A percentile compares a stretch with the other conserved stretches of the same genome.
These are phyloP conservation scores for Basidiobolus heterosporus DNA, from an alignment of 371 early-diverging fungal species.

Conservation along the genomic window DNA sequence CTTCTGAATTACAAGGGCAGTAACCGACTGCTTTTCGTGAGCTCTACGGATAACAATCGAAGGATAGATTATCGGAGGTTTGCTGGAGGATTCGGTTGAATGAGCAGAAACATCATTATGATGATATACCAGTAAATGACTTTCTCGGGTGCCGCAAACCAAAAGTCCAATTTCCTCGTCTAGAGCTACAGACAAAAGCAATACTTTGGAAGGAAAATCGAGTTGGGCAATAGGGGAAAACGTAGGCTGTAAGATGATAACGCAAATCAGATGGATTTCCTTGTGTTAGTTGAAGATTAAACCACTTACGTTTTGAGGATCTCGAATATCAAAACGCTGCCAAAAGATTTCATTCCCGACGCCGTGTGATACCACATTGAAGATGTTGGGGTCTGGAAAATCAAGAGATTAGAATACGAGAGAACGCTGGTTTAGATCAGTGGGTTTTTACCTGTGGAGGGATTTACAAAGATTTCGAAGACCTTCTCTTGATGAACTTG, in stretches of 20 bases:
- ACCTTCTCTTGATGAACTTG: no score
- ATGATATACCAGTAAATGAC: slow-evolving; percentile 32
- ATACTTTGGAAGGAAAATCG: slow-evolving; percentile 24
- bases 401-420: background rate
- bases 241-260: slow-evolving; percentile 10
- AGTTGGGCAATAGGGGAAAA: slow-evolving; percentile 22
- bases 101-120: background rate
- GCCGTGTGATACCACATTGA: slow-evolving; percentile 23
- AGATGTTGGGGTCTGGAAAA: slow-evolving; percentile 14
- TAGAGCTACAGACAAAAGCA: slow-evolving; percentile 24
- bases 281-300: no score
- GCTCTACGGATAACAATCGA: slow-evolving; percentile 18
- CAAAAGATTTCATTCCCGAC: slow-evolving; percentile 21
- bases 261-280: no score
- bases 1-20: slow-evolving; percentile 19
- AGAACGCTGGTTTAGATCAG: background rate
- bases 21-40: slow-evolving; percentile 32
- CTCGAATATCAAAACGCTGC: slow-evolving; percentile 14
- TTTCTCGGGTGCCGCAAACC: slow-evolving; percentile 40
- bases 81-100: background rate
- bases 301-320: background rate
- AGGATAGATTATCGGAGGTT: background rate
- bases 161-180: slow-evolving; percentile 22
- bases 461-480: no score
- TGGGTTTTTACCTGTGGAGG: no score